These are phyloP conservation scores for Zymoseptoria ardabiliae DNA, from an alignment of 2,329 filamentous ascomycete species.

Conservation along the genomic window DNA sequence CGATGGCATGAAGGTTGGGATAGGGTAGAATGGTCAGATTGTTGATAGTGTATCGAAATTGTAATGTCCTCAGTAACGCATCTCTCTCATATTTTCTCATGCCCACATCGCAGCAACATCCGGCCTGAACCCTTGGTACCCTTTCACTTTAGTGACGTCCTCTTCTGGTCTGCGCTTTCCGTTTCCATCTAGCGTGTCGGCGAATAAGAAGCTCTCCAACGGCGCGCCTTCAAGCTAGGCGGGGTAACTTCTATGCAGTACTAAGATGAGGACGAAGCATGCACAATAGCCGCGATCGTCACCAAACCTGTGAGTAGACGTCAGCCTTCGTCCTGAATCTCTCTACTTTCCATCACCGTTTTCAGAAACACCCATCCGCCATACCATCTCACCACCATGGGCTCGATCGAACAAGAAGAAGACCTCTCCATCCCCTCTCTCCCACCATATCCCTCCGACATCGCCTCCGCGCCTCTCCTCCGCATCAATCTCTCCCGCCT, in stretches of 20 bases:
- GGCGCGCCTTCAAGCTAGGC: background rate
- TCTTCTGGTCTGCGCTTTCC: background rate
- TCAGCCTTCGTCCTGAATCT: background rate
- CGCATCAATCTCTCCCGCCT: constrained; percentile 36
- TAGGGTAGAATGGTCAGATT: constrained; percentile 10
- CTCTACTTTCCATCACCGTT: background rate
- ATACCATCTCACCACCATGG: constrained; percentile 3
- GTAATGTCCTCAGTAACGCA: background rate
- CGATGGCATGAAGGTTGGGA: constrained; percentile 3
- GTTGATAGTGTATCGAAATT: constrained; percentile 10
- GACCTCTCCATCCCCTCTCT: constrained; percentile 11
- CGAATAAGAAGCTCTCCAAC: background rate
- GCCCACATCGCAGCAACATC: background rate
- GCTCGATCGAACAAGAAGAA: constrained; percentile 4
- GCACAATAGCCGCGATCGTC: background rate
- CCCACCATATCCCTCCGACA: constrained; percentile 37
- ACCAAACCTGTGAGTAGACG: background rate
- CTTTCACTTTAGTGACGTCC: background rate
- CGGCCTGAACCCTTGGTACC: background rate
- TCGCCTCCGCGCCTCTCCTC: constrained; percentile 39
- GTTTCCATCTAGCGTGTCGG: background rate
- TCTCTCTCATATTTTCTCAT: background rate
- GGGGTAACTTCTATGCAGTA: background rate
- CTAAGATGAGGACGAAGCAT: background rate
- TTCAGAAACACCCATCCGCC: background rate